Percentiles rank a stretch among this genome's conserved stretches.
These are phyloP conservation scores for Chlorophyllum brunneum DNA, from an alignment of 768 basidiomycete species.

Conservation along the genomic window DNA sequence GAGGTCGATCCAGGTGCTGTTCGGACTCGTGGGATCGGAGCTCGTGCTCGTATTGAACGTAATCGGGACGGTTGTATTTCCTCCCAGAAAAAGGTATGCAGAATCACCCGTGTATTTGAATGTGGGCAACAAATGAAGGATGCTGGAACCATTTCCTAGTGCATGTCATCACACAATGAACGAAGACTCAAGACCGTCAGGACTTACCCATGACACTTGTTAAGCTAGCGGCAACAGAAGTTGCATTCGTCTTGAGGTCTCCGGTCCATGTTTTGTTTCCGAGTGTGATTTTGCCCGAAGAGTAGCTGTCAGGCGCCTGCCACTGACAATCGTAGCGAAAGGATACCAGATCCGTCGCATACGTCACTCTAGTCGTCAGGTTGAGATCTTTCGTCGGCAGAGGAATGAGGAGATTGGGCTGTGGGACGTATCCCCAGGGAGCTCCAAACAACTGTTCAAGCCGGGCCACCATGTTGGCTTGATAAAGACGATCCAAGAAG, in stretches of 20 bases:
- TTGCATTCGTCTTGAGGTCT: not conserved
- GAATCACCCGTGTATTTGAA: not conserved
- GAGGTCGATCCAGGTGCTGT: not conserved
- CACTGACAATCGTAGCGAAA: not conserved
- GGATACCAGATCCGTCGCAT: not conserved
- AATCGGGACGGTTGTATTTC: not conserved
- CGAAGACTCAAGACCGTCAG: not conserved
- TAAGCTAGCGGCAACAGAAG: not conserved
- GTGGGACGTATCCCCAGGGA: no score
- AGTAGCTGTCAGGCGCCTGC: not conserved
- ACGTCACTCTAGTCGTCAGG: not conserved
- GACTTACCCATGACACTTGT: not conserved
- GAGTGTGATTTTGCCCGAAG: not conserved
- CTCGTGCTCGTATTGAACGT: not conserved
- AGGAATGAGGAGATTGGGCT: constrained; percentile 3
- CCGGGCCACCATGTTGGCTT: no score
- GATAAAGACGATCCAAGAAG: no score
- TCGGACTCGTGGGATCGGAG: not conserved
- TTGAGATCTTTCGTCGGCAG: not conserved
- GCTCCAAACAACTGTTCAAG: no score
- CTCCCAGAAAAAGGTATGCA: not conserved
- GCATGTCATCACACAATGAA: not conserved
- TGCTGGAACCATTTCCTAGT: not conserved
- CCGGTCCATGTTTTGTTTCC: not conserved
- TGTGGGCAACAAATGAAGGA: not conserved